A percentile compares a stretch with the other conserved stretches of the same genome.
These are phyloP conservation scores for Parastagonospora avenae DNA, from an alignment of 2,329 filamentous ascomycete species.

Conservation along the genomic window DNA sequence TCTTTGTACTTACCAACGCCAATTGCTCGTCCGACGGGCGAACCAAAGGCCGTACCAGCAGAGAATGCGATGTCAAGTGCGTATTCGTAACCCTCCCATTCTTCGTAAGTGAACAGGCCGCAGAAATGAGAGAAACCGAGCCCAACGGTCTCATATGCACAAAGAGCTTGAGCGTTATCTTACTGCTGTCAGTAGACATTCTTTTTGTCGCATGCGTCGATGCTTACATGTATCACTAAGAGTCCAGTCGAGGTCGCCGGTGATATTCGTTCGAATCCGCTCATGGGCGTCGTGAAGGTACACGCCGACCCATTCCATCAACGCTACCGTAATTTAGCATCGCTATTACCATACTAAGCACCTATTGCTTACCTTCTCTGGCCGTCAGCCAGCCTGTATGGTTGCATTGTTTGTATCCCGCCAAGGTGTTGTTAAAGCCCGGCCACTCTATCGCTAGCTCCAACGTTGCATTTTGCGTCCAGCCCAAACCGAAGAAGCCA, in stretches of 20 bases:
- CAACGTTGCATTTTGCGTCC: conserved; percentile 74
- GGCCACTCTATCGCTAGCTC: conserved; percentile 70
- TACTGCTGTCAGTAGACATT: conserved; percentile 28
- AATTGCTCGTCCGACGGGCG: conserved; percentile 70
- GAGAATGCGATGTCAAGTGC: conserved; percentile 70
- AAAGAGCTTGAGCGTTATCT: conserved; percentile 72
- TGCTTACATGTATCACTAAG: conserved; percentile 38
- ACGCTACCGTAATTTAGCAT: conserved; percentile 51
- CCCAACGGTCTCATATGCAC: conserved; percentile 78
- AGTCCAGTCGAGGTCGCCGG: conserved; percentile 43
- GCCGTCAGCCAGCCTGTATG: conserved; percentile 60
- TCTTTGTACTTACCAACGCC: conserved; percentile 63
- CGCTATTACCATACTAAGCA: background rate
- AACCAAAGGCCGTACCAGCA: conserved; percentile 66
- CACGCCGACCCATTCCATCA: conserved; percentile 63
- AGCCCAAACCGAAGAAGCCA: conserved; percentile 78
- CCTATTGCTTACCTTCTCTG: conserved; percentile 49
- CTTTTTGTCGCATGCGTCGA: conserved; percentile 30
- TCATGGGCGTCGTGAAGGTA: conserved; percentile 70
- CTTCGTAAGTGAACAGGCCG: conserved; percentile 73
- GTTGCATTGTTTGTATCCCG: conserved; percentile 69
- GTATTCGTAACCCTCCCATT: conserved; percentile 77
- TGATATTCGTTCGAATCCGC: conserved; percentile 62
- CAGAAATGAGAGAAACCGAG: conserved; percentile 78
- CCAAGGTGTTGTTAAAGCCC: conserved; percentile 72